Base-by-base conservation (phyloP, 2,329 filamentous ascomycete genomes). In the Aspergillus tamarii region DNA sequence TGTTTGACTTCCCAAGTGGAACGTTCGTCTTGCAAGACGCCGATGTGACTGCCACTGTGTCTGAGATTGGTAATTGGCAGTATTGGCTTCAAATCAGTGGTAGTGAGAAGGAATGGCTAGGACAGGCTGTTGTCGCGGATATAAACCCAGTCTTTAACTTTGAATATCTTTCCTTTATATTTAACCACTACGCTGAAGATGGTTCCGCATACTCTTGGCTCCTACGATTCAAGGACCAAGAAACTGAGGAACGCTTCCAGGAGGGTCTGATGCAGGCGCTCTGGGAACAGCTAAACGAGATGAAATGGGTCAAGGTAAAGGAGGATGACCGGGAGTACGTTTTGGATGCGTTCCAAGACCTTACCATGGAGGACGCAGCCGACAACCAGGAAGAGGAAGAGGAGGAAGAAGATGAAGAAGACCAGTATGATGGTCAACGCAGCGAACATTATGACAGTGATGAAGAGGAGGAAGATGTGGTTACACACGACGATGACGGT, bases 121-220 rank as follows among this genome's bases (percentile, higher is more conserved):
- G 93, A 26, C 92, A 96, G 68, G 86, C 90, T 2, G 88, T 99
- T 34, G 84, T 93, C 34, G 90, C 92, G 8, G 95, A 99, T 70
- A 93, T 98, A 78, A 98, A 98, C 72, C 95, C 95, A 0, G 94
- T 99, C 23, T 99, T 98, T 84, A 98, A 98, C 80, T 98, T 97
- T 69, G 95, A 99, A 77, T 98, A 94, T 72, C 84, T 97, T n/a
- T 98, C 94, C 0, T 98, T 98, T 77, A 97, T 99, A 73, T 99
- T 99, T 85, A 99, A 99, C 74, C 93, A 97, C 76, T 98, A 97
- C 76, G 87, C 91, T 16, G 86, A 89, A 41, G 92, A 97, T 77
- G 93, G 94, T 2, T 91, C 91, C 1, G 94, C 95, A 5, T 96
- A 94, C 77, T 99, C 95, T 1, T 99, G 95, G 94, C 86, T 99